These are phyloP conservation scores for Tarenaya hassleriana DNA, from an alignment of 345 rosid species.

Conservation along the genomic window DNA sequence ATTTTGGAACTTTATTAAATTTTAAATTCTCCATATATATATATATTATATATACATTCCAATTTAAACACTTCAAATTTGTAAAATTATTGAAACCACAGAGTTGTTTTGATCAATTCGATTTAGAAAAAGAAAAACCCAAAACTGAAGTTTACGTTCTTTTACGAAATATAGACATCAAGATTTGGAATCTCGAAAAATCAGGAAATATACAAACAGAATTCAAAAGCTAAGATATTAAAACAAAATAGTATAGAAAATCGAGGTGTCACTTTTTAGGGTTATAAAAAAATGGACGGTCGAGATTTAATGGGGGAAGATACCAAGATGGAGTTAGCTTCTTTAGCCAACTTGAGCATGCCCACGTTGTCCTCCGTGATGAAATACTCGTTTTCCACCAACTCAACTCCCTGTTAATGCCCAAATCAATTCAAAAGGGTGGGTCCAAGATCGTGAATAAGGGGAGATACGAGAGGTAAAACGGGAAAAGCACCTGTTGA, in stretches of 20 bases:
- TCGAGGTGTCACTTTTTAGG: too few species aligned
- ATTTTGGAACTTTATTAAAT: too few species aligned
- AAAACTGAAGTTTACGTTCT: too few species aligned
- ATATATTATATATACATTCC: too few species aligned
- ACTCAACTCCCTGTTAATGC: slow-evolving; percentile 58
- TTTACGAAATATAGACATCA: too few species aligned
- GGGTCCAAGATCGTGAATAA: background rate
- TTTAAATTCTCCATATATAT: too few species aligned
- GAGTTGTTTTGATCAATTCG: background rate
- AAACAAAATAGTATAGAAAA: too few species aligned
- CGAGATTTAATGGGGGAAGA: slow-evolving; percentile 10
- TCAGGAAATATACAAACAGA: too few species aligned
- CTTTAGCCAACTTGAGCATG: slow-evolving; percentile 80
- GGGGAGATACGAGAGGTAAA: slow-evolving; percentile 9
- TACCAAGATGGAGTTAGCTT: slow-evolving; percentile 88
- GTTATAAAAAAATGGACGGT: slow-evolving; percentile 17
- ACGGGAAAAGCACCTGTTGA: slow-evolving; percentile 45
- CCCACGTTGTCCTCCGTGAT: slow-evolving; percentile 83
- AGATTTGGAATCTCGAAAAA: too few species aligned
- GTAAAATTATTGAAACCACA: background rate
- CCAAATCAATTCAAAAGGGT: slow-evolving; percentile 11
- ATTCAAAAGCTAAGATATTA: too few species aligned
- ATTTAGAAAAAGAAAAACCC: too few species aligned
- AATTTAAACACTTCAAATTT: too few species aligned
- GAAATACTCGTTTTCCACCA: slow-evolving; percentile 73